Evolutionary conservation across 805 yeast species (phyloP).

Genomic region (Schizosaccharomyces lindneri): DNA sequence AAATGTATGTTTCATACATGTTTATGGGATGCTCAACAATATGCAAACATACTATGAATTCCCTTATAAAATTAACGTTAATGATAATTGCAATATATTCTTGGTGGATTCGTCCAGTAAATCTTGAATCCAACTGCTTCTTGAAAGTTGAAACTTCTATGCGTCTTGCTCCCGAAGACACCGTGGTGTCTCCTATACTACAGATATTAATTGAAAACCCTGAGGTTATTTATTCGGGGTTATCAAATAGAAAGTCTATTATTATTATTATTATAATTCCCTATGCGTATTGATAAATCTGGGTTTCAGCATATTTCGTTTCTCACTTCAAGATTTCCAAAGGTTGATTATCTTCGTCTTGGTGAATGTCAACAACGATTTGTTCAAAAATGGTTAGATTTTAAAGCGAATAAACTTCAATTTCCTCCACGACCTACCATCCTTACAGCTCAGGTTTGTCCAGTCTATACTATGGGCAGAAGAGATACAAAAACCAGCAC

Average conservation of each 20-base stretch:
- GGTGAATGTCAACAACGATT: slow-evolving; percentile 1
- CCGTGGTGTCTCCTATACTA: too few relatives aligned
- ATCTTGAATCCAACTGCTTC: too few relatives aligned
- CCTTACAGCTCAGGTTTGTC: slow-evolving; percentile 61
- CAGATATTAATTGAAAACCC: too few relatives aligned
- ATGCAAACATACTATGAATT: too few relatives aligned
- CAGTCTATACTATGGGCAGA: slow-evolving; percentile 80
- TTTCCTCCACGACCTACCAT: slow-evolving; percentile 32
- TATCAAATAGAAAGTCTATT: not conserved
- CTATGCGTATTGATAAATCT: not conserved
- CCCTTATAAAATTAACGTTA: too few relatives aligned
- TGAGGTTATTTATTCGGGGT: too few relatives aligned
- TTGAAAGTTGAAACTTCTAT: too few relatives aligned
- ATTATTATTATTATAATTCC: not conserved
- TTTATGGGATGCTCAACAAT: too few relatives aligned
- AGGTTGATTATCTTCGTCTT: not conserved
- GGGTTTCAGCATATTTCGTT: not conserved
- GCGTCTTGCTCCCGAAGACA: too few relatives aligned
- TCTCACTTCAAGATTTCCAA: not conserved
- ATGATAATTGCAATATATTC: too few relatives aligned
- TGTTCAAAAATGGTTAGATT: slow-evolving; percentile 3
- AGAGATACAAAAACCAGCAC: slow-evolving; percentile 28
- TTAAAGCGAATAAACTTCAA: not conserved
- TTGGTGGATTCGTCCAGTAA: too few relatives aligned
- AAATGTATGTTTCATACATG: too few relatives aligned